Evolutionary conservation across 306 rosid genomes (phyloP), one percentile per base, ranked within the genome.

Genomic region (Gastrolobium bilobum): DNA sequence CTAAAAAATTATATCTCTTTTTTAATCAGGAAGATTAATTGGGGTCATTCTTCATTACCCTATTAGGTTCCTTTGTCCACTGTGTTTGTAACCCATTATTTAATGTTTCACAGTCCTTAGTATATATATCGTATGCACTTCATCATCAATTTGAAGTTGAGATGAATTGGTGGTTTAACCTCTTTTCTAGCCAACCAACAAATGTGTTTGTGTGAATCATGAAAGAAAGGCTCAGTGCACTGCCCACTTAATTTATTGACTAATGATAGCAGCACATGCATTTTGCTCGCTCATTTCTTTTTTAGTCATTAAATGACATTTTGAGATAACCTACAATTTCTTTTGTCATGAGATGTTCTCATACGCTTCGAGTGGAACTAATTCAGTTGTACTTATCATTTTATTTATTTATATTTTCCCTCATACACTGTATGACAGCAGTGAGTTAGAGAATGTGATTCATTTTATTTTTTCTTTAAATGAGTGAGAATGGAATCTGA

Each of bases 41-140:
- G 69, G 81, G 84, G 69, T 86, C 82, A 69, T 66, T 66, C 50
- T 56, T 74, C 53, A 10, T 47, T 75, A 70, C 71, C 43, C 37
- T 73, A 54, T 67, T 53, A 38, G 81, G 57, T 54, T 82, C 76
- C 75, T 69, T 79, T 81, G 53, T 72, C 57, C 71, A 14, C 75
- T 61, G 42, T 50, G n/a, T 34, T 77, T 60, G 44, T 70, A 70
- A 52, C 78, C 74, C 74, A 60, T 60, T 69, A 69, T 82, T 82
- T 76, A 82, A 69, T 82, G 81, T 76, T 59, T 58, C 66, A 31
- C 35, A 73, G 51, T 61, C 70, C 75, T 71, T 34, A 31, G 77
- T 65, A 50, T 68, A 48, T 65, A 50, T 68, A 48, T 62, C 13
- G 4, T 75, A 30, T 40, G 39, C 78, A 60, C 51, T 68, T 60